Conservation (phyloP, 2,329 filamentous ascomycete genomes). For the Spiromastix sp. region DNA sequence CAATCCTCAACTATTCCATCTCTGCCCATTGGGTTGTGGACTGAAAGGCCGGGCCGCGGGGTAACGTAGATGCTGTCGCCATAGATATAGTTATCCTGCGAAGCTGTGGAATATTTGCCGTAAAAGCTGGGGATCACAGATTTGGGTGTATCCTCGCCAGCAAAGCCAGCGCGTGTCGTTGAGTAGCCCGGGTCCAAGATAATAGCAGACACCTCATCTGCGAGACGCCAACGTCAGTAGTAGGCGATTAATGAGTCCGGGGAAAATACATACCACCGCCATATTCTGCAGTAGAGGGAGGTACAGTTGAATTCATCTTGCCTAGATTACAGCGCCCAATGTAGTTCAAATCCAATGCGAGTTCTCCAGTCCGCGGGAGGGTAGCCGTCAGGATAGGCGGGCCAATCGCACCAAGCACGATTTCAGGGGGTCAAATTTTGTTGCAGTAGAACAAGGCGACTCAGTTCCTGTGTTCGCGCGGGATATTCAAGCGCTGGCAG, state of each 20-base stretch:
- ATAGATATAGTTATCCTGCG: constrained; percentile 54
- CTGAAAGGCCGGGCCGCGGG: constrained; percentile 64
- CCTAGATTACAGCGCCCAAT: too few species aligned
- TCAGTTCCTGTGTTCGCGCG: too few species aligned
- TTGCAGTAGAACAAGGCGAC: too few species aligned
- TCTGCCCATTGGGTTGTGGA: constrained; percentile 82
- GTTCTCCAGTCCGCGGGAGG: too few species aligned
- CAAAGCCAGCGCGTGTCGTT: constrained; percentile 85
- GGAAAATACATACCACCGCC: constrained; percentile 34
- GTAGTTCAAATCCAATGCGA: too few species aligned
- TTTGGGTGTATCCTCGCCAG: constrained; percentile 95
- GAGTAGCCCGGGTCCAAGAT: constrained; percentile 93
- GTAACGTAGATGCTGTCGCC: constrained; percentile 84
- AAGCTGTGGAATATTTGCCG: constrained; percentile 47
- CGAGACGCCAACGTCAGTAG: constrained; percentile 8
- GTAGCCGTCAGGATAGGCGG: neutral
- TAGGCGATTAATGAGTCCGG: neutral
- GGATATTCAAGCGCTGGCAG: neutral
- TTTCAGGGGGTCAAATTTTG: too few species aligned
- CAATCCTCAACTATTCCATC: constrained; percentile 93
- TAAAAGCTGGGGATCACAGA: constrained; percentile 87
- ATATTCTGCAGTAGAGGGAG: constrained; percentile 38
- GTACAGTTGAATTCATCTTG: constrained; percentile 33
- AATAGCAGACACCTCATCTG: constrained; percentile 94
- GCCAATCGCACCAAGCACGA: too few species aligned